Evolutionary conservation across 2,329 filamentous ascomycete genomes (phyloP).

Genomic region (Fonsecaea nubica): DNA sequence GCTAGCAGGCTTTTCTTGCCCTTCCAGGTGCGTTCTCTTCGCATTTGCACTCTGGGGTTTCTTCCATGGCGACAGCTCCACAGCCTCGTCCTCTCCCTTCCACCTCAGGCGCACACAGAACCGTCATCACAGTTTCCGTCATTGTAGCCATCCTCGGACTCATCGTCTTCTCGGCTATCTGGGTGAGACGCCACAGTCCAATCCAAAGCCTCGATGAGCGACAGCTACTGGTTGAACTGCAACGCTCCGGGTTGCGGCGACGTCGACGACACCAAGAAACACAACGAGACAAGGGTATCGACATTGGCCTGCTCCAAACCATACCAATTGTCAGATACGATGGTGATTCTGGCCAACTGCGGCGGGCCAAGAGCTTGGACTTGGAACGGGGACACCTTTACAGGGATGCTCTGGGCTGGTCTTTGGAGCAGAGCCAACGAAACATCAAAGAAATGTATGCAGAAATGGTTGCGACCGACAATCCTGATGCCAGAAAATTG

Average conservation of each 20-base stretch:
- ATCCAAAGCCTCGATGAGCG: conserved; percentile 4
- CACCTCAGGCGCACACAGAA: conserved; percentile 9
- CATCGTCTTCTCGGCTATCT: conserved; percentile 15
- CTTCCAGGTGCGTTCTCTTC: neutral
- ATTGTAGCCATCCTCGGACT: conserved; percentile 11
- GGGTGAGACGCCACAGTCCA: conserved; percentile 3
- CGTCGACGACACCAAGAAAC: conserved; percentile 7
- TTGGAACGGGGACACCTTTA: conserved; percentile 3
- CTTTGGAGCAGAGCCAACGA: conserved; percentile 8
- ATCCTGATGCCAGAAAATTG: neutral
- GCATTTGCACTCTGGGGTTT: neutral
- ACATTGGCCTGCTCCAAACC: conserved; percentile 8
- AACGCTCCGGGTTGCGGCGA: conserved; percentile 2
- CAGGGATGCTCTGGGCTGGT: conserved; percentile 2
- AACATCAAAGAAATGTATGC: conserved; percentile 13
- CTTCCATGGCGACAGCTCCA: conserved; percentile 19
- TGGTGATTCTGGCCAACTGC: neutral
- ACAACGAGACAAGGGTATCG: neutral
- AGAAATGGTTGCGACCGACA: neutral
- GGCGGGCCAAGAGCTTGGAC: conserved; percentile 13
- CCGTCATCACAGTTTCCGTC: conserved; percentile 16
- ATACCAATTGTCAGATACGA: conserved; percentile 12
- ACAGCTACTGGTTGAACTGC: conserved; percentile 15
- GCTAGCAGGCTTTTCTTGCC: neutral
- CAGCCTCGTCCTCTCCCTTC: neutral